Evolutionary conservation across 495 filamentous ascomycete species (phyloP), one percentile per base, ranked within the genome.

Genomic region (Aspergillus taichungensis): DNA sequence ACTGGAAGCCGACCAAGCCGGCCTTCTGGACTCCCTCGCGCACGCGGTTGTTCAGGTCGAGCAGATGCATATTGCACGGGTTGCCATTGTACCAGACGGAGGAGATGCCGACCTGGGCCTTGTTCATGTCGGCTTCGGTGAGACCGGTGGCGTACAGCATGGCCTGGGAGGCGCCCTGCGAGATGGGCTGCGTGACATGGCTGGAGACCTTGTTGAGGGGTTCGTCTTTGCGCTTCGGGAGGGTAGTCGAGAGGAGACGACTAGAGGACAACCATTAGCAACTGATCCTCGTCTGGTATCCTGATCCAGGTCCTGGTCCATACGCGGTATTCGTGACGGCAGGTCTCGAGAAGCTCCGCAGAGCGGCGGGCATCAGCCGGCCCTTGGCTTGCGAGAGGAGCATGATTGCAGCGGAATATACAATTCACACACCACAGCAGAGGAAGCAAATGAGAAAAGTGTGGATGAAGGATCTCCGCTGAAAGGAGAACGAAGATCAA

Each of bases 11-110:
- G 37, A 92, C 76, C 42, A 92, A 72, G 27, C 83, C 87, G 18
- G 86, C 84, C 53, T 79, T 77, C 55, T 85, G 74, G 45, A 98
- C 89, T 48, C 89, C 88, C 59, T 94, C 79, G 55, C 81, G 83
- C 13, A 97, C 87, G 51, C 79, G 76, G 63, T 82, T 63, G 57
- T 85, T 94, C 41, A 98, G 79, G 54, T 90, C 83, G 50, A 98
- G 72, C 44, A 98, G 76, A 69, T 98, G 92, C 92, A 95, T 98
- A 71, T 98, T 98, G 74, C 92, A 98, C 6, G 92, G 92, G 68
- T 98, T 98, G 13, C 92, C 92, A 34, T 86, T 78, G 66, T 87
- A 94, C 73, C 73, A 83, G 35, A 86, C 80, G 1, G 92, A 97
- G 13, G 90, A 94, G 58, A 98, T 97, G 43, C 92, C 92, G 35